Evolutionary conservation across 768 basidiomycete genomes (phyloP), one percentile per base, ranked within the genome.

Genomic region (Suillus variegatus): DNA sequence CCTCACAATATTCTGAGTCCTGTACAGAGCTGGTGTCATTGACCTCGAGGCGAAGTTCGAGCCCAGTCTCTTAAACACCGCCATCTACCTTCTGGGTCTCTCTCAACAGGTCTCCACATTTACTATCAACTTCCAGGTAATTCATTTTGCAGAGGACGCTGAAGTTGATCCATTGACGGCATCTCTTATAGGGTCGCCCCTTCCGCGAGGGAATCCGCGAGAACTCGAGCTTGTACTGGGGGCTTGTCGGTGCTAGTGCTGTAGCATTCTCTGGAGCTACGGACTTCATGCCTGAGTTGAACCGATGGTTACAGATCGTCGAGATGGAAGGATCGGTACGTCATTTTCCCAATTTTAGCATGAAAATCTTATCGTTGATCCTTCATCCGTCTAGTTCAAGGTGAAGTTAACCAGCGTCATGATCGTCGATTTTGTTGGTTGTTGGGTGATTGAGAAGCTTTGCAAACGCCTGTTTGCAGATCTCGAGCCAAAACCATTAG

Each of bases 61-160:
- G 74, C 97, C 97, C 0, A 93, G 89, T 68, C 80, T 99, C 57
- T 82, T 99, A 65, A 99, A 99, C 82, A 97, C 96, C 3, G 94
- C 95, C 49, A 97, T 99, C 72, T 99, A 96, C 80, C 87, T 99
- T 36, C 84, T 99, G 61, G 92, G 96, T 62, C 85, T 99, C 44
- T 96, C 94, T 2, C 97, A 99, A 75, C 97, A 99, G 77, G 97
- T 99, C 2, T 99, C 97, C 8, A 99, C 97, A 0, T 99, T 99
- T 73, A 90, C 95, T 4, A 95, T 99, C 81, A 99, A 99, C 81
- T 99, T 96, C 86, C 94, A 95, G 82, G 89, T 88, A 69, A 36
- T 55, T 40, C 35, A 6, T 28, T 18, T 12, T 10, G 2, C 25
- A n/a, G n/a, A 22, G 14, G 18, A 40, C 38, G 12, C 18, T 7